Percentiles rank a stretch among this genome's conserved stretches.
Conservation (phyloP, 306 rosid genomes). For the Rubus parviflorus region DNA sequence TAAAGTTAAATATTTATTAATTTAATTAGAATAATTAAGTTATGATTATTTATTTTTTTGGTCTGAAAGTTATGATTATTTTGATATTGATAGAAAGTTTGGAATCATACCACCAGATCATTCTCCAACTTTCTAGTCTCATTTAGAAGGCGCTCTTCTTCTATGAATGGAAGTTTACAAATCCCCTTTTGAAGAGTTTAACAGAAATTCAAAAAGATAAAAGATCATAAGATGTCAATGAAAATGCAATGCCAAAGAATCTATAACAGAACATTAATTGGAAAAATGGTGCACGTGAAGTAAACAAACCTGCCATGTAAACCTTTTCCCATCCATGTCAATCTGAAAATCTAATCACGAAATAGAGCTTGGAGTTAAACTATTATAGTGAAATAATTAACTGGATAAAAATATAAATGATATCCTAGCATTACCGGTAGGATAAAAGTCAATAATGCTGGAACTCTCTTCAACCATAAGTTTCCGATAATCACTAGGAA, state of each 20-base stretch:
- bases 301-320: conserved; percentile 46
- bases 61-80: too few relatives aligned
- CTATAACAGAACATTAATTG: too few relatives aligned
- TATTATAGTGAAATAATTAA: not conserved
- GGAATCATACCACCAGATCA: conserved; percentile 38
- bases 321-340: conserved; percentile 55
- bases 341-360: conserved; percentile 42
- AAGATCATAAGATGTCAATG: not conserved
- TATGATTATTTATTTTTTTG: too few relatives aligned
- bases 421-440: conserved; percentile 36
- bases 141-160: conserved; percentile 41
- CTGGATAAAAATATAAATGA: not conserved
- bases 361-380: not conserved
- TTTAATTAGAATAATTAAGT: too few relatives aligned
- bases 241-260: not conserved
- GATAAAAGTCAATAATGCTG: conserved; percentile 42
- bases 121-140: conserved; percentile 38
- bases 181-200: conserved; percentile 32
- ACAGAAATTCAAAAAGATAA: not conserved
- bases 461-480: conserved; percentile 46
- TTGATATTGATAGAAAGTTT: too few relatives aligned
- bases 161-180: conserved; percentile 52
- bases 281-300: not conserved
- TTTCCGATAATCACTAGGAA: conserved; percentile 33
- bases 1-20: too few relatives aligned